phyloP scores from a whole-genome alignment of 371 early-diverging fungal genomes.

The Mycotypha africana region DNA sequence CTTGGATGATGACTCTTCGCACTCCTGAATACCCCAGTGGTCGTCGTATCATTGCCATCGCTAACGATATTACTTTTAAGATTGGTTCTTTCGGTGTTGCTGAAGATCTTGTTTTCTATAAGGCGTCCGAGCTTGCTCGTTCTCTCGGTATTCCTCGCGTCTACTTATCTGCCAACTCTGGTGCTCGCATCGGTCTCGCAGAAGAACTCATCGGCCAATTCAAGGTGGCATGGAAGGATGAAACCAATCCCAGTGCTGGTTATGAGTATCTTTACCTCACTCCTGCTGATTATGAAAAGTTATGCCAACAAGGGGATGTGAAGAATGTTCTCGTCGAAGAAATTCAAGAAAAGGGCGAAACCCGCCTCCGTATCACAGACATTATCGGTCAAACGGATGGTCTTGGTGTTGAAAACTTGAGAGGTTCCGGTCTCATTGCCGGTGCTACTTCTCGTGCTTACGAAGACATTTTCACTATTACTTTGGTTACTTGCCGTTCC shows the following conservation, averaged over 20 bases:
- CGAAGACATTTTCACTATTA: slow-evolving; percentile 95
- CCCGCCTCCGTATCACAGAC: slow-evolving; percentile 80
- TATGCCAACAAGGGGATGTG: slow-evolving; percentile 51
- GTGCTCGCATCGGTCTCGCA: slow-evolving; percentile 98
- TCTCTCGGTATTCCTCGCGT: slow-evolving; percentile 87
- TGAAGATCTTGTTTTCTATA: slow-evolving; percentile 92
- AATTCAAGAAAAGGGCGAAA: slow-evolving; percentile 68
- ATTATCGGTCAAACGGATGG: slow-evolving; percentile 90
- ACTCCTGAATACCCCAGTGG: slow-evolving; percentile 95
- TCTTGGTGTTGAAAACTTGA: slow-evolving; percentile 98
- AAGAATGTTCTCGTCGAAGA: slow-evolving; percentile 66
- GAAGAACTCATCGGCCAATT: slow-evolving; percentile 85
- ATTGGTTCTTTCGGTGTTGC: slow-evolving; percentile 96
- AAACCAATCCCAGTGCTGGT: slow-evolving; percentile 74
- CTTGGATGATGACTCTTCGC: slow-evolving; percentile 83
- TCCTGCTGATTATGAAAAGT: slow-evolving; percentile 61
- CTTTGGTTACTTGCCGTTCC: slow-evolving; percentile 95
- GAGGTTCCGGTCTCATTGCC: slow-evolving; percentile 98
- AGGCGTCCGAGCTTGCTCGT: slow-evolving; percentile 88
- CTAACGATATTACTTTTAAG: slow-evolving; percentile 97
- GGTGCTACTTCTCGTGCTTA: slow-evolving; percentile 96
- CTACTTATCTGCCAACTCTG: slow-evolving; percentile 98
- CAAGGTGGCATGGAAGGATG: slow-evolving; percentile 85
- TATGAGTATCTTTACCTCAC: slow-evolving; percentile 92
- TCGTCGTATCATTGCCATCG: slow-evolving; percentile 87